A percentile compares a stretch with the other conserved stretches of the same genome.
Evolutionary conservation across 208 protist species (phyloP).

Genomic region (Leishmania gerbilli): DNA sequence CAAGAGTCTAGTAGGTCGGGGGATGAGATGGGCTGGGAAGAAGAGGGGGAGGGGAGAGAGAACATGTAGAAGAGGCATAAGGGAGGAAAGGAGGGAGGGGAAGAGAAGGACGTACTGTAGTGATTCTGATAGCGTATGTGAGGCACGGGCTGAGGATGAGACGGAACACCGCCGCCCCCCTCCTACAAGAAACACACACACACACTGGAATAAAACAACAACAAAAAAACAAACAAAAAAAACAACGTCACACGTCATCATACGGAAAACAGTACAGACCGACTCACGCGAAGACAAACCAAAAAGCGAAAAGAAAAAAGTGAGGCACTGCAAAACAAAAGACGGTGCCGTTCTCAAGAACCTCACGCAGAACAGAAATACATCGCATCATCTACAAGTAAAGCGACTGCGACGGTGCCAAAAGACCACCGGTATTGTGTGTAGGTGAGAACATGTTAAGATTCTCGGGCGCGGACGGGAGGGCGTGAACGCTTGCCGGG

Average conservation of each 20-base stretch:
- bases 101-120: not conserved
- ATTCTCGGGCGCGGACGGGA: constrained; percentile 18
- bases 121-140: not conserved
- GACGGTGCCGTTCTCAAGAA: not conserved
- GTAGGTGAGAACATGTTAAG: constrained; percentile 55
- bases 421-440: constrained; percentile 36
- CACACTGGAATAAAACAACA: no score
- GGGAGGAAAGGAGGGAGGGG: not conserved
- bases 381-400: constrained; percentile 12
- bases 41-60: no score
- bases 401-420: constrained; percentile 44
- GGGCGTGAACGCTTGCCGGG: not conserved
- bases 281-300: not conserved
- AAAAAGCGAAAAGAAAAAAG: not conserved
- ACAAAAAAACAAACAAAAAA: no score
- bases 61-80: not conserved
- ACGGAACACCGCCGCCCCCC: not conserved
- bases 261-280: not conserved
- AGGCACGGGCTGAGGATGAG: not conserved
- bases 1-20: not conserved
- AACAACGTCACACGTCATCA: not conserved
- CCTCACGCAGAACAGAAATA: not conserved
- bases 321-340: not conserved
- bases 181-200: not conserved
- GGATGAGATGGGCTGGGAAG: not conserved